A percentile compares a stretch with the other conserved stretches of the same genome.
Evolutionary conservation across 371 early-diverging fungal species (phyloP).

Genomic region (Capniomyces stellatus): DNA sequence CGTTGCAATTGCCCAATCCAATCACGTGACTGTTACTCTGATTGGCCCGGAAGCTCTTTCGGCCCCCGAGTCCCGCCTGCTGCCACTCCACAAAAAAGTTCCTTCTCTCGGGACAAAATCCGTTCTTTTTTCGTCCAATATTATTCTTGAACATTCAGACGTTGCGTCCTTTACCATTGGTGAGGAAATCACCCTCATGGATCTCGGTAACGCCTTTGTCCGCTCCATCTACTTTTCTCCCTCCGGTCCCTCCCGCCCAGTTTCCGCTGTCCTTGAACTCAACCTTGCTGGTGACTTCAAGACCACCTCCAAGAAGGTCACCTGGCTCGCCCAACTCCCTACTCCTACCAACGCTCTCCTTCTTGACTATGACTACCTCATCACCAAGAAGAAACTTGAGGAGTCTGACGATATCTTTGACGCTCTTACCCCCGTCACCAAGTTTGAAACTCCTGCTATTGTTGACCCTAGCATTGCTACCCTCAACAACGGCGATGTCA

Average conservation of each 20-base stretch:
- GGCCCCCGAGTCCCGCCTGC: slow-evolving; percentile 31
- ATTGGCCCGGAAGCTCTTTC: slow-evolving; percentile 33
- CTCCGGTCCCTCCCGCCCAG: slow-evolving; percentile 24
- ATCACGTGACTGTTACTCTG: slow-evolving; percentile 41
- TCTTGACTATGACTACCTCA: slow-evolving; percentile 86
- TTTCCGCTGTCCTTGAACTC: slow-evolving; percentile 36
- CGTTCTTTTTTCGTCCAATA: slow-evolving; percentile 53
- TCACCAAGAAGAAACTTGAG: slow-evolving; percentile 94
- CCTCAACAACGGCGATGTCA: slow-evolving; percentile 57
- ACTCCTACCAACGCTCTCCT: slow-evolving; percentile 43
- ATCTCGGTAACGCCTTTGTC: slow-evolving; percentile 97
- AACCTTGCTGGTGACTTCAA: slow-evolving; percentile 95
- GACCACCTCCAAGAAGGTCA: slow-evolving; percentile 97
- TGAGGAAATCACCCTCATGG: slow-evolving; percentile 98
- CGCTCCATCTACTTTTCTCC: slow-evolving; percentile 32
- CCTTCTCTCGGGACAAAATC: slow-evolving; percentile 75
- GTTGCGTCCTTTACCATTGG: slow-evolving; percentile 55
- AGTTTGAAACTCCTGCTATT: slow-evolving; percentile 46
- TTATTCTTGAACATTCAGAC: slow-evolving; percentile 84
- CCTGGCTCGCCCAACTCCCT: slow-evolving; percentile 72
- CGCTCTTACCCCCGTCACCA: slow-evolving; percentile 73
- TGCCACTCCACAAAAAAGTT: slow-evolving; percentile 92
- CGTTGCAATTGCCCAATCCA: slow-evolving; percentile 54
- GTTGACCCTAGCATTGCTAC: slow-evolving; percentile 50
- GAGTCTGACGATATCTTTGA: slow-evolving; percentile 79